Evolutionary conservation across 2,329 filamentous ascomycete species (phyloP).

Genomic region (Zelopaecilomyces penicillatus): DNA sequence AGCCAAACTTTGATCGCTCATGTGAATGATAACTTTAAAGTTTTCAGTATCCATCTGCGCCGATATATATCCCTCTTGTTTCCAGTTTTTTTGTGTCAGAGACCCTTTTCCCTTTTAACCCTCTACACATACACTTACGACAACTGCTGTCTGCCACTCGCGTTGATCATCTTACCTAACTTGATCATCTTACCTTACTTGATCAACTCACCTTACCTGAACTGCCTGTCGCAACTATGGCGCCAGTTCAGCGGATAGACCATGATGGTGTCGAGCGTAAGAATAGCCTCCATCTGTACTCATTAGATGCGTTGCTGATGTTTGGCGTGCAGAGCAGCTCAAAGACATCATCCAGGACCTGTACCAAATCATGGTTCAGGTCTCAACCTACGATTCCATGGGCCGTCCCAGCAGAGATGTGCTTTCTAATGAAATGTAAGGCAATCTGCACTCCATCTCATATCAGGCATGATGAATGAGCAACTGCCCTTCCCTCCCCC

Average conservation of each 20-base stretch:
- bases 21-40: too few species aligned
- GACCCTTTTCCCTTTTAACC: too few species aligned
- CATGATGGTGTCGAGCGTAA: conserved; percentile 33
- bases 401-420: conserved; percentile 46
- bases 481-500: neutral
- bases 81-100: too few species aligned
- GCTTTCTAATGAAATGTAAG: conserved; percentile 44
- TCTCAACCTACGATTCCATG: conserved; percentile 50
- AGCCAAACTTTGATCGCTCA: too few species aligned
- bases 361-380: conserved; percentile 56
- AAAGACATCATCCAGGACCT: conserved; percentile 56
- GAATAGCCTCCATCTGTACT: neutral
- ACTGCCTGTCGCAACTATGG: conserved; percentile 23
- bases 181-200: too few species aligned
- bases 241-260: conserved; percentile 31
- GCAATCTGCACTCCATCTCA: neutral
- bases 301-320: conserved; percentile 3
- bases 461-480: too few species aligned
- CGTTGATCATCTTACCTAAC: too few species aligned
- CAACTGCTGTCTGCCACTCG: too few species aligned
- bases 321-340: conserved; percentile 39
- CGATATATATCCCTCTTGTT: too few species aligned
- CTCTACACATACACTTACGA: too few species aligned
- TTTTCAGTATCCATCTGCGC: too few species aligned
- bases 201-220: neutral